These are phyloP conservation scores for Talaromyces sp. DNA, from an alignment of 2,329 filamentous ascomycete species.

Conservation along the genomic window DNA sequence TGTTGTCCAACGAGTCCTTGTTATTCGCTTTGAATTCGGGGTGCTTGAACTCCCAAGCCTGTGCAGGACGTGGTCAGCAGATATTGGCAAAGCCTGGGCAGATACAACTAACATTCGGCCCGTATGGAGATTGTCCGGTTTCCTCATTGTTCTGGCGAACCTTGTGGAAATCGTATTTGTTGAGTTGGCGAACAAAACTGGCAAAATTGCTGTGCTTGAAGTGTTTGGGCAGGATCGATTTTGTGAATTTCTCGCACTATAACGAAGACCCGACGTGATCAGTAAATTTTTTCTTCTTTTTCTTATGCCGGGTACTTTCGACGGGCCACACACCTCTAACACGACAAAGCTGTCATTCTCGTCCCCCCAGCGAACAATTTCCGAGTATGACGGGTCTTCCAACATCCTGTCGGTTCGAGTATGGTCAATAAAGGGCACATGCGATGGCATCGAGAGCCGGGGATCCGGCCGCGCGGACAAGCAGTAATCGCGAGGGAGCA, in stretches of 20 bases:
- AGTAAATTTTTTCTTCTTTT: slow-evolving; percentile 10
- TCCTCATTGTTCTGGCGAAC: slow-evolving; percentile 88
- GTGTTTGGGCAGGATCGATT: slow-evolving; percentile 92
- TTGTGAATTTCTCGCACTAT: slow-evolving; percentile 97
- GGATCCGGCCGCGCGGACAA: slow-evolving; percentile 1
- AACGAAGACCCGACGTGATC: slow-evolving; percentile 10
- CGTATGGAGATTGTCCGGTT: slow-evolving; percentile 74
- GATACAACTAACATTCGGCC: slow-evolving; percentile 61
- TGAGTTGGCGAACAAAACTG: slow-evolving; percentile 90
- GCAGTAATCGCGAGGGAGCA: slow-evolving; percentile 9
- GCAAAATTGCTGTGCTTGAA: slow-evolving; percentile 99
- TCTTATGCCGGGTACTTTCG: not conserved
- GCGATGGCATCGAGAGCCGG: slow-evolving; percentile 14
- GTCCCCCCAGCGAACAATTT: slow-evolving; percentile 92
- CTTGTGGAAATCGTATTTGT: slow-evolving; percentile 99
- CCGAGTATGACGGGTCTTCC: slow-evolving; percentile 87
- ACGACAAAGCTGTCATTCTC: slow-evolving; percentile 96
- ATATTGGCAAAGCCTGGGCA: not conserved
- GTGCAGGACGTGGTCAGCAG: slow-evolving; percentile 8
- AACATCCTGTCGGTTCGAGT: slow-evolving; percentile 66
- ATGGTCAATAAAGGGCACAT: slow-evolving; percentile 6
- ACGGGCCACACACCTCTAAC: slow-evolving; percentile 74
- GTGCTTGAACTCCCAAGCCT: slow-evolving; percentile 97
- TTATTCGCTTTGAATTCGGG: slow-evolving; percentile 94
- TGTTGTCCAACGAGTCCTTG: slow-evolving; percentile 95